Evolutionary conservation across 352 stramenopile genomes (phyloP), one percentile per base, ranked within the genome.

Genomic region (Phytophthora foliorum): DNA sequence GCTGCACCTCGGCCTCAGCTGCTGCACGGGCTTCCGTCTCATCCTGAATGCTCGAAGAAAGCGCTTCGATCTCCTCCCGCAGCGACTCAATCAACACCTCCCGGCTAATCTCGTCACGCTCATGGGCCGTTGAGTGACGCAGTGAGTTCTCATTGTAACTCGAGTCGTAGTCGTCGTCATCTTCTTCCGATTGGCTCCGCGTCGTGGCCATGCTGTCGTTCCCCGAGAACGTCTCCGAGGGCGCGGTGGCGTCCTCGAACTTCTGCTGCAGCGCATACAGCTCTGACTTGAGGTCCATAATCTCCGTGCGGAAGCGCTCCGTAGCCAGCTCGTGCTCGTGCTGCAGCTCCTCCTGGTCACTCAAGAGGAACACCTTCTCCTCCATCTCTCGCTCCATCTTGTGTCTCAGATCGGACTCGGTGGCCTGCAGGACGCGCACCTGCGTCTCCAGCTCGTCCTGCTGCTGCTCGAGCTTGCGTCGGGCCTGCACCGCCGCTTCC

Each of bases 381-480:
- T 96, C 88, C 56, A 93, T 91, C 72, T 93, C 88, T 8, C 86
- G 83, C 74, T 96, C 88, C 73, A 96, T 86, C 46, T 92, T 89
- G 78, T 96, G 86, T 13, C 75, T 73, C 51, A 96, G 55, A 67
- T 96, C 88, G 9, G 76, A 79, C 42, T 94, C 88, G 0, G 88
- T 94, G 22, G 88, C 88, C 61, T 92, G 80, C 41, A 96, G 63
- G 16, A 96, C 88, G 57, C 88, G 88, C 57, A 96, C 86, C 61
- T 94, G 86, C 13, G 88, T 96, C 53, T 85, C 67, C 27, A 94
- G 63, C 17, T 94, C 86, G 57, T 96, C 88, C 38, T 91, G 75
- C 39, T 96, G 80, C 64, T 92, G 84, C 57, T 94, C 86, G 0
- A 92, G 71, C 34, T 69, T 69, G 27, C 81, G 80, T 51, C 88